Conservation (phyloP, 768 basidiomycete genomes). For the Mycena rosella region DNA sequence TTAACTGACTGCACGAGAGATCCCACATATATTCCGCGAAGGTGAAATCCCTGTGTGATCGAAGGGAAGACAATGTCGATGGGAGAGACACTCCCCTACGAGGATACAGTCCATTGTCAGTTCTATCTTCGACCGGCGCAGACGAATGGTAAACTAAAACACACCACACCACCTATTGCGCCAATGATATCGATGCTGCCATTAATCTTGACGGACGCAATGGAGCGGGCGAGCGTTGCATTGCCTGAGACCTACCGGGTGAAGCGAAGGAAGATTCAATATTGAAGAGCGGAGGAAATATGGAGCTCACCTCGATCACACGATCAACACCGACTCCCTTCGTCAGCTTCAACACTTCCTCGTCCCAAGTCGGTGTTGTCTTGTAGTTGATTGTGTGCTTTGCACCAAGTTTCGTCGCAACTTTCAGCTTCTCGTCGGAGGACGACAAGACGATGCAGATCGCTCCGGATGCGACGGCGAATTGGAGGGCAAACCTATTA, state of each 20-base stretch:
- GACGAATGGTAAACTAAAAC: too few relatives aligned
- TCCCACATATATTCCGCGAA: slow-evolving; percentile 61
- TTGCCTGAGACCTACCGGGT: slow-evolving; percentile 60
- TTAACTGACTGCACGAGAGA: slow-evolving; percentile 56
- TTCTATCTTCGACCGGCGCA: too few relatives aligned
- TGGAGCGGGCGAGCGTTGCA: slow-evolving; percentile 51
- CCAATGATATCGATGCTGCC: slow-evolving; percentile 54
- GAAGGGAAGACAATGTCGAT: slow-evolving; percentile 45
- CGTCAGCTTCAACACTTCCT: slow-evolving; percentile 54
- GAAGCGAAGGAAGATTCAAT: not conserved
- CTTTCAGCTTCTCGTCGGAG: slow-evolving; percentile 60
- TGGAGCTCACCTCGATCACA: slow-evolving; percentile 37
- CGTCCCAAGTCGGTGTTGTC: slow-evolving; percentile 62
- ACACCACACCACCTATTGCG: slow-evolving; percentile 43
- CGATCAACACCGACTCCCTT: slow-evolving; percentile 39
- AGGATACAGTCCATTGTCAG: not conserved
- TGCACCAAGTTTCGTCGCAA: slow-evolving; percentile 56
- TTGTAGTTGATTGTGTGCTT: slow-evolving; percentile 65
- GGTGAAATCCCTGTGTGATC: slow-evolving; percentile 47
- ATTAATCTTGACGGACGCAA: slow-evolving; percentile 42
- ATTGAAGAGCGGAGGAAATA: too few relatives aligned
- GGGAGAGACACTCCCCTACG: slow-evolving; percentile 33
- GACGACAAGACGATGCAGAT: slow-evolving; percentile 66
- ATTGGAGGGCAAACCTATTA: slow-evolving; percentile 58
- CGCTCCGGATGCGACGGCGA: slow-evolving; percentile 64